phyloP scores from a whole-genome alignment of 495 filamentous ascomycete species.

The Podospora pseudopauciseta region DNA sequence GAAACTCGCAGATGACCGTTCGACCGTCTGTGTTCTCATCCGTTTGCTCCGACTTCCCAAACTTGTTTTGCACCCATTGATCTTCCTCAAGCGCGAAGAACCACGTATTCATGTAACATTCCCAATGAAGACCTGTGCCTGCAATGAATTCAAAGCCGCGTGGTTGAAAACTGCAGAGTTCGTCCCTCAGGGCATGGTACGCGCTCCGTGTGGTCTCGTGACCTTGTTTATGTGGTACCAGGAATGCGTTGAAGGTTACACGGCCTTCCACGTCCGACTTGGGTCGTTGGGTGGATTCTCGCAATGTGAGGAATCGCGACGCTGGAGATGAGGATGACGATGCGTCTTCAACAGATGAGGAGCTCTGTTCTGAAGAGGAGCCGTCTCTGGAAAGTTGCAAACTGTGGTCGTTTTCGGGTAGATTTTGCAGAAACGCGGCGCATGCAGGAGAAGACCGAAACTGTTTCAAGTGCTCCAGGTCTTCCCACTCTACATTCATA shows the following conservation, averaged over 20 bases:
- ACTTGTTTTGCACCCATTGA: background rate
- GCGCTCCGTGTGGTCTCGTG: background rate
- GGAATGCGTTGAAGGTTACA: conserved; percentile 6
- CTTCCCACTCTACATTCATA: conserved; percentile 13
- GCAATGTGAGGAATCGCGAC: background rate
- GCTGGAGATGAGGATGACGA: background rate
- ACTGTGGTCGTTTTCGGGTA: conserved; percentile 16
- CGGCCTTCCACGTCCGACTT: background rate
- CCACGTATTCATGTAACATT: background rate
- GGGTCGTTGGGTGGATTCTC: background rate
- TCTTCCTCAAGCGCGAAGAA: background rate
- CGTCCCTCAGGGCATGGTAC: background rate
- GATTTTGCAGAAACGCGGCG: conserved; percentile 24
- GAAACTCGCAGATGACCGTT: conserved; percentile 23
- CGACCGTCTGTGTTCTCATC: conserved; percentile 6
- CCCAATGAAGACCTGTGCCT: background rate
- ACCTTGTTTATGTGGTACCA: background rate
- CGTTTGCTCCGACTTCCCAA: conserved; percentile 7
- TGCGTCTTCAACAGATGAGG: background rate
- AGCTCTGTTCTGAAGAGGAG: background rate
- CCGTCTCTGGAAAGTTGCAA: conserved; percentile 9
- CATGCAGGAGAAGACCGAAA: conserved; percentile 27
- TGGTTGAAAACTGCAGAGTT: background rate
- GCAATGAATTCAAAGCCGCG: background rate
- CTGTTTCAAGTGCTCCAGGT: conserved; percentile 18